Evolutionary conservation across 495 filamentous ascomycete genomes (phyloP).

Genomic region (Tuber umbilicatum): DNA sequence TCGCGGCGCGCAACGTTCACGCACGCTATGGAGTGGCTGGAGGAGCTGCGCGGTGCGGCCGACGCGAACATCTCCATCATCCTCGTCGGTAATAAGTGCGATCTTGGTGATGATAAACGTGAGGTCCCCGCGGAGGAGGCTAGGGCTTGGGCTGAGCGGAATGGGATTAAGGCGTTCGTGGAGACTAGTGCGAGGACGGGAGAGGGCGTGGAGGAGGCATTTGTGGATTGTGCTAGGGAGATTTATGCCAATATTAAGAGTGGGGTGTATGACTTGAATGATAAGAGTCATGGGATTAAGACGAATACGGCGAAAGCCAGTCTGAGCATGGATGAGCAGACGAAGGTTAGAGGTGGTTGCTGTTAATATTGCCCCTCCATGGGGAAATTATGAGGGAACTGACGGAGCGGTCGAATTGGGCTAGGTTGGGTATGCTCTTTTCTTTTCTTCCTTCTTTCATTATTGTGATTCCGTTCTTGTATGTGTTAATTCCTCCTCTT

Average conservation of each 20-base stretch:
- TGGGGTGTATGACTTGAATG: constrained; percentile 89
- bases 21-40: constrained; percentile 81
- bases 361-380: constrained; percentile 23
- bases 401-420: constrained; percentile 10
- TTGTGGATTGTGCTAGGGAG: constrained; percentile 82
- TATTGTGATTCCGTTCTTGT: neutral
- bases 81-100: constrained; percentile 88
- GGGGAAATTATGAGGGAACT: constrained; percentile 12
- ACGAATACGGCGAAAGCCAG: constrained; percentile 37
- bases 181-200: constrained; percentile 95
- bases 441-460: neutral
- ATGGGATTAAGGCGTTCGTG: constrained; percentile 80
- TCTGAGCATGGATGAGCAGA: constrained; percentile 37
- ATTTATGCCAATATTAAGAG: constrained; percentile 94
- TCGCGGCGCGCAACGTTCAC: constrained; percentile 74
- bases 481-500: neutral
- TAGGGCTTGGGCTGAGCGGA: constrained; percentile 73
- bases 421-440: neutral
- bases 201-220: constrained; percentile 85
- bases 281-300: constrained; percentile 89
- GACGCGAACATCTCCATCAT: constrained; percentile 91
- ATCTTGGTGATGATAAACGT: constrained; percentile 63
- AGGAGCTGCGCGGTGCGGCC: constrained; percentile 84
- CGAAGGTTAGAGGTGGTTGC: constrained; percentile 33
- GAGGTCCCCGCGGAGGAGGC: constrained; percentile 74